A percentile compares a stretch with the other conserved stretches of the same genome.
Evolutionary conservation across 345 rosid genomes (phyloP).

Genomic region (Diplotaxis tenuifolia): DNA sequence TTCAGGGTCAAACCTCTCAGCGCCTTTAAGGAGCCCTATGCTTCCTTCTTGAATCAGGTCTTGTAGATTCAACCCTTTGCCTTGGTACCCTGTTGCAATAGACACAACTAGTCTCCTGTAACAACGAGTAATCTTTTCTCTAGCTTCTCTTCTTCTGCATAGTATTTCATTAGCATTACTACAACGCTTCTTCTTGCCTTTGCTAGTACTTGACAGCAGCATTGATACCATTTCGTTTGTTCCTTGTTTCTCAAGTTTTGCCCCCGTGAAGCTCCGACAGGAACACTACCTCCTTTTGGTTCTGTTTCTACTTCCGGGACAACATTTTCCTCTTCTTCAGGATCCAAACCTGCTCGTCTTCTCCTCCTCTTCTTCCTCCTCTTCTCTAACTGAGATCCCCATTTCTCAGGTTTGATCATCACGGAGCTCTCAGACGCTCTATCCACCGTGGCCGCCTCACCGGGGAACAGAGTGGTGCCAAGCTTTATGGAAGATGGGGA

Average conservation of each 20-base stretch:
- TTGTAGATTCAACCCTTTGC: slow-evolving; percentile 52
- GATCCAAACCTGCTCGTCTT: slow-evolving; percentile 34
- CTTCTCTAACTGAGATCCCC: slow-evolving; percentile 34
- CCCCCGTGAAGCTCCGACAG: slow-evolving; percentile 40
- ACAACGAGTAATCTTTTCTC: slow-evolving; percentile 44
- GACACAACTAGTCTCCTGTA: slow-evolving; percentile 51
- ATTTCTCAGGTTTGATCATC: slow-evolving; percentile 38
- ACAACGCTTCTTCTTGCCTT: slow-evolving; percentile 34
- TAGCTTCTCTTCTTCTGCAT: slow-evolving; percentile 47
- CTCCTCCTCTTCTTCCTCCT: slow-evolving; percentile 48
- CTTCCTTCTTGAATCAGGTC: slow-evolving; percentile 64
- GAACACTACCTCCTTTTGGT: not conserved
- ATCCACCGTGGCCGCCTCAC: slow-evolving; percentile 26
- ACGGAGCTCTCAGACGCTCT: slow-evolving; percentile 34
- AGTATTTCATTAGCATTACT: slow-evolving; percentile 35
- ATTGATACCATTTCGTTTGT: slow-evolving; percentile 35
- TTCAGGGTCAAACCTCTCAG: slow-evolving; percentile 54
- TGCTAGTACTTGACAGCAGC: slow-evolving; percentile 31
- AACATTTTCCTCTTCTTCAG: slow-evolving; percentile 29
- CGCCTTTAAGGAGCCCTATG: slow-evolving; percentile 57
- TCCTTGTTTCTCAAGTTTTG: slow-evolving; percentile 43
- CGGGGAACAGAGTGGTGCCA: slow-evolving; percentile 10
- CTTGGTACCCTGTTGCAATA: slow-evolving; percentile 51
- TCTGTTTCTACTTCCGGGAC: slow-evolving; percentile 5
- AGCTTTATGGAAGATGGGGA: slow-evolving; percentile 34